Evolutionary conservation across 2,329 filamentous ascomycete genomes (phyloP), one percentile per base, ranked within the genome.

Genomic region (Trichophyton verrucosum): DNA sequence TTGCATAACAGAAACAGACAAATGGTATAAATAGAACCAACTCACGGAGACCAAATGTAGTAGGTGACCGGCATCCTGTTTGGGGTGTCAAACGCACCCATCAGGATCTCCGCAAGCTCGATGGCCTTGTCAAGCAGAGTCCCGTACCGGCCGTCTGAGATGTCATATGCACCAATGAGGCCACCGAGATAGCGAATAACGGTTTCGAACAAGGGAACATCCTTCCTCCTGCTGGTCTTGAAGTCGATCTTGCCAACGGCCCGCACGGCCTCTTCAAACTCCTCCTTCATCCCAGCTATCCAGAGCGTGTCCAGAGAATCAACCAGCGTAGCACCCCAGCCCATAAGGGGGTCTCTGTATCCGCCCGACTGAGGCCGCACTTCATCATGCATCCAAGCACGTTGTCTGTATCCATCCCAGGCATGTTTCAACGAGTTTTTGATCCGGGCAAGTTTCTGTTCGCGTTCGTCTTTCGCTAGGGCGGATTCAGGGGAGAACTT

Each of bases 11-110:
- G 40, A 7, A 44, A 36, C 7, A 36, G 11, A 11, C 33, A 3
- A 2, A 38, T 38, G 9, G 9, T 33, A 42, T 42, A n/a, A 44
- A 44, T 20, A 44, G 40, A 44, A 30, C 46, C 13, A 60, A 75
- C 76, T 71, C 68, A 81, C 65, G 86, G 88, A 67, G 83, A 82
- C 89, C 88, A 96, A 74, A 92, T 95, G 73, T 86, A 91, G 3
- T 60, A 64, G 13, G 64, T 64, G 13, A 63, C 22, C 2, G 69
- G 69, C 68, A 70, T 66, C n/a, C 67, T 63, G 63, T 70, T 70
- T 13, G 65, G 64, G 6, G 69, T 70, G 55, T 72, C 68, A 61
- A 73, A 73, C 27, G 75, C 77, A 17, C 75, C 72, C 65, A 81
- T 80, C 30, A 83, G 74, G 72, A 81, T 79, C 61, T 83, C 76